phyloP scores from a whole-genome alignment of 371 early-diverging fungal species.

The Apophysomyces variabilis region DNA sequence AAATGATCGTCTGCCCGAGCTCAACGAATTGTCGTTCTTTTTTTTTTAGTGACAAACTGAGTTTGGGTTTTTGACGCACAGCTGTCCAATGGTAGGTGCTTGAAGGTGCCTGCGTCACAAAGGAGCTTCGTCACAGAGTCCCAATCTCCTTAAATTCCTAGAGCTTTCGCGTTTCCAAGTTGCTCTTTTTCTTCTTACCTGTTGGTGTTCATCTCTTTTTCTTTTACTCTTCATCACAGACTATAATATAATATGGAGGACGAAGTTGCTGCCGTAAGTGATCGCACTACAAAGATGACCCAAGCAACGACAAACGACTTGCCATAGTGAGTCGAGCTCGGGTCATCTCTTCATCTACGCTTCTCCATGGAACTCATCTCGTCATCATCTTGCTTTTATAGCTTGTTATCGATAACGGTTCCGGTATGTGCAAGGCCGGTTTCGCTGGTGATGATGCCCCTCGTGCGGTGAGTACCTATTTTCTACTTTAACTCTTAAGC shows the following conservation, averaged over 20 bases:
- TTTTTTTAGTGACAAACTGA: conserved; percentile 9
- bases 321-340: neutral
- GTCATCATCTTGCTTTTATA: conserved; percentile 35
- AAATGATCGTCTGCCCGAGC: conserved; percentile 5
- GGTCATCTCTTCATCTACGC: conserved; percentile 21
- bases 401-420: conserved; percentile 98
- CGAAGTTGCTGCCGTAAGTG: conserved; percentile 87
- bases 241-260: conserved; percentile 65
- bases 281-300: conserved; percentile 1
- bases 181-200: conserved; percentile 28
- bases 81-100: conserved; percentile 3
- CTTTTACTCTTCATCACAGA: conserved; percentile 25
- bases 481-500: neutral
- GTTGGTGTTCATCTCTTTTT: conserved; percentile 23
- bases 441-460: conserved; percentile 99
- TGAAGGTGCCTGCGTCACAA: conserved; percentile 7
- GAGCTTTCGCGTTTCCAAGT: conserved; percentile 10
- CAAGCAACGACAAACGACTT: neutral
- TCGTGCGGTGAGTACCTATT: conserved; percentile 86
- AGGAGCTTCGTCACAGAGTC: conserved; percentile 12
- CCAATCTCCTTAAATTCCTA: conserved; percentile 11
- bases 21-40: neutral
- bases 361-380: conserved; percentile 14
- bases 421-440: conserved; percentile 99
- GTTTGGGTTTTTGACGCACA: conserved; percentile 6